Percentiles rank a stretch among this genome's conserved stretches.
These are phyloP conservation scores for Neospermospora avenae DNA, from an alignment of 2,329 filamentous ascomycete genomes.

Conservation along the genomic window DNA sequence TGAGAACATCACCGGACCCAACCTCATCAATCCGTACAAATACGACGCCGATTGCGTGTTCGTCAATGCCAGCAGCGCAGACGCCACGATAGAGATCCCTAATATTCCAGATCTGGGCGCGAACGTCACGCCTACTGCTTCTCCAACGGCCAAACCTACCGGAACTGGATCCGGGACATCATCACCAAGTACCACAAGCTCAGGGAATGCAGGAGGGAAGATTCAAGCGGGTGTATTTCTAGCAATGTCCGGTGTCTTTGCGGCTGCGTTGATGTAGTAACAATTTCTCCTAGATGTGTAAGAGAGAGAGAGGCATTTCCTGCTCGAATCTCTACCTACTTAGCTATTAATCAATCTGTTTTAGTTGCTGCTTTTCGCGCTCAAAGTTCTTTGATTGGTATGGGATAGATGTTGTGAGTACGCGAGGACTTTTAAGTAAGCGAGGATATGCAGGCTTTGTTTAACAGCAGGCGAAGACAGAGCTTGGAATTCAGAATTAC, in stretches of 20 bases:
- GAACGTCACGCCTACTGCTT: slow-evolving; percentile 6
- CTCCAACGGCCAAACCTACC: background rate
- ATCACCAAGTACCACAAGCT: background rate
- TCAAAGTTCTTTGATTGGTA: no score
- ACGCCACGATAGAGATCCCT: slow-evolving; percentile 3
- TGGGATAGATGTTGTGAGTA: no score
- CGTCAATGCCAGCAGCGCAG: slow-evolving; percentile 22
- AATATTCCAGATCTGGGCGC: slow-evolving; percentile 2
- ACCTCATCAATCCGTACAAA: slow-evolving; percentile 27
- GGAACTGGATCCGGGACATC: background rate
- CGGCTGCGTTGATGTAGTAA: background rate
- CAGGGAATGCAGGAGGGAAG: background rate
- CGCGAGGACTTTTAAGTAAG: no score
- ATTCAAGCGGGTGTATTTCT: background rate
- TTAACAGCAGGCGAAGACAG: no score
- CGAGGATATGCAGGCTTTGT: no score
- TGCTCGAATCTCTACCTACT: no score
- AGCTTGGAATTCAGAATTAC: no score
- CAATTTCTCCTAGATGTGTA: background rate
- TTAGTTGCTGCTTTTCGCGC: no score
- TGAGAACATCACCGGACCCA: slow-evolving; percentile 31
- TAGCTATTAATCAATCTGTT: no score
- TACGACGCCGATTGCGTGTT: slow-evolving; percentile 31
- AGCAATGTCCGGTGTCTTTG: background rate
- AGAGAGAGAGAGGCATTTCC: background rate